Evolutionary conservation across 140 eudicot genomes (phyloP), one percentile per base, ranked within the genome.

Genomic region (Stevia rebaudiana): DNA sequence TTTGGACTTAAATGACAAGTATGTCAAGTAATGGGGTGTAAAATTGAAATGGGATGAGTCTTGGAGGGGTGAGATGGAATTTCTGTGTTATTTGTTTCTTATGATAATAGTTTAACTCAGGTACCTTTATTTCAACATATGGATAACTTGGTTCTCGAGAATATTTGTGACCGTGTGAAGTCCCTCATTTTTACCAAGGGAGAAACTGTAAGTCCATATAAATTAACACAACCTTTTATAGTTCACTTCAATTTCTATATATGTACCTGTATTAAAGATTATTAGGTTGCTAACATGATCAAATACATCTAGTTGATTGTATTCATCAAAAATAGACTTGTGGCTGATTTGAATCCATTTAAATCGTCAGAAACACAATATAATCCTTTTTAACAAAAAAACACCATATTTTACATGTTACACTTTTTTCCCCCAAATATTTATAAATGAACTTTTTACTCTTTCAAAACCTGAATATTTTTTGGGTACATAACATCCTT

Each of bases 41-140:
- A 12, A 11, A 2, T 40, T 0, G 10, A 44, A 18, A 44, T 1
- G 6, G 5, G 43, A 44, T 11, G 44, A 28, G 6, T n/a, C 28
- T 11, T 56, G 4, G 37, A 57, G 59, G 59, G 67, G 47, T 70
- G 51, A 35, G n/a, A 70, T 70, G 41, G 17, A 59, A 58, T 0
- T 35, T 57, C 0, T 17, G 15, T 48, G 19, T 30, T 64, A 1
- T 50, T 12, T 17, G 9, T 39, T 35, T 15, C 8, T 11, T 21
- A 50, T 46, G 7, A 31, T 18, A 11, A 43, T 68, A 58, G 65
- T 70, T 64, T 22, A 35, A 73, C 7, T 47, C 72, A 90, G 97
- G 98, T 92, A 19, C 99, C 99, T 56, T 68, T 94, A 51, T 94
- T 94, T 77, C 99, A 94, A 59, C 99, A 94, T 70, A 94, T 94